A percentile compares a stretch with the other conserved stretches of the same genome.
These are phyloP conservation scores for Achlya hypogyna DNA, from an alignment of 352 stramenopile species.

Conservation along the genomic window DNA sequence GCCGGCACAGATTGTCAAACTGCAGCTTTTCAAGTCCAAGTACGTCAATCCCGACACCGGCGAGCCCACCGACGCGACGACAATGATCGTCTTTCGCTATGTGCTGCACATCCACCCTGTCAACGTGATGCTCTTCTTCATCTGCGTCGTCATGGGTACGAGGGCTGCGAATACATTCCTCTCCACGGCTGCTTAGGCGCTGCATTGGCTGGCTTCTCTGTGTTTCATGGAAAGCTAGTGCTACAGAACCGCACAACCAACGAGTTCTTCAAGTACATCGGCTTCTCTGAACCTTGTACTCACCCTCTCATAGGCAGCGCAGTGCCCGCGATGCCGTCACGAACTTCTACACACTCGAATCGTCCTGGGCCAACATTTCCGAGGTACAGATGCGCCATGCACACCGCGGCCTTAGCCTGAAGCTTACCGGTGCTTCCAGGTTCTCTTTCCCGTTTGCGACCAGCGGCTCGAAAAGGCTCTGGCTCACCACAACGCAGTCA, in stretches of 20 bases:
- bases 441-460: not conserved
- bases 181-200: constrained; percentile 24
- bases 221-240: constrained; percentile 49
- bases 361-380: not conserved
- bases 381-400: too few species aligned
- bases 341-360: not conserved
- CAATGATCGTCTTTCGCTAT: constrained; percentile 37
- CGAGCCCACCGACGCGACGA: constrained; percentile 30
- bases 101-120: constrained; percentile 36
- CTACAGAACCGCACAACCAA: constrained; percentile 54
- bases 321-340: not conserved
- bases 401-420: too few species aligned
- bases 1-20: constrained; percentile 21
- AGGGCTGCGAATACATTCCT: too few species aligned
- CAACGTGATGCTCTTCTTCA: constrained; percentile 32
- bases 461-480: not conserved
- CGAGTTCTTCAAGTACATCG: constrained; percentile 54
- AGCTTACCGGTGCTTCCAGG: not conserved
- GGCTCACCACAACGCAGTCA: not conserved
- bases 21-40: constrained; percentile 27
- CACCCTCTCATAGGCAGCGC: not conserved
- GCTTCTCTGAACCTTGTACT: not conserved
- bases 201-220: constrained; percentile 34
- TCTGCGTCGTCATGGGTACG: constrained; percentile 44
- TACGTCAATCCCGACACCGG: constrained; percentile 37